These are phyloP conservation scores for Tetrapisispora namnaoensis DNA, from an alignment of 805 yeast genomes.

Conservation along the genomic window DNA sequence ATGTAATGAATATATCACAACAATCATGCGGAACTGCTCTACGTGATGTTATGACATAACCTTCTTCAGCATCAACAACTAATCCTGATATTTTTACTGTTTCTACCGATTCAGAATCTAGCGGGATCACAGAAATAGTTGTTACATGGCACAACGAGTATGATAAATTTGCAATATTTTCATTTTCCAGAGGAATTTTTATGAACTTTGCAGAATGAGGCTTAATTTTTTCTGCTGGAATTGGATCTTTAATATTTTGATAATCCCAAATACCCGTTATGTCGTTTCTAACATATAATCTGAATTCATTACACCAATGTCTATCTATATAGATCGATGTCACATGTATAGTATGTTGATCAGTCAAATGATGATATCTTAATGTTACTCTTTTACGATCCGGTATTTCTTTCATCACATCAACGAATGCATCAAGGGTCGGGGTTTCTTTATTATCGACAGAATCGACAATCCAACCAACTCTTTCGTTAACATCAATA, in stretches of 20 bases:
- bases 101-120: slow-evolving; percentile 65
- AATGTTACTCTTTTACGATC: slow-evolving; percentile 65
- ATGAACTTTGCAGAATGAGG: slow-evolving; percentile 62
- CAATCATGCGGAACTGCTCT: slow-evolving; percentile 72
- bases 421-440: slow-evolving; percentile 64
- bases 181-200: slow-evolving; percentile 53
- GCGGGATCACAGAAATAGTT: slow-evolving; percentile 51
- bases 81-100: slow-evolving; percentile 64
- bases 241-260: slow-evolving; percentile 41
- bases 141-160: slow-evolving; percentile 66
- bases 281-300: slow-evolving; percentile 56
- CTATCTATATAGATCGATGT: slow-evolving; percentile 67
- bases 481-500: slow-evolving; percentile 44
- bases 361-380: slow-evolving; percentile 67
- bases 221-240: slow-evolving; percentile 40
- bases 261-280: slow-evolving; percentile 50
- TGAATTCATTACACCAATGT: slow-evolving; percentile 71
- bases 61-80: slow-evolving; percentile 69
- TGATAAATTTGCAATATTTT: slow-evolving; percentile 44
- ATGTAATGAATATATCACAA: slow-evolving; percentile 58
- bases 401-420: slow-evolving; percentile 69
- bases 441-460: slow-evolving; percentile 67
- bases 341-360: slow-evolving; percentile 63
- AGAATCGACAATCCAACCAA: slow-evolving; percentile 75
- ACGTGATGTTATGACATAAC: slow-evolving; percentile 72